Evolutionary conservation across 208 protist species (phyloP).

Genomic region (Leishmania martiniquensis): DNA sequence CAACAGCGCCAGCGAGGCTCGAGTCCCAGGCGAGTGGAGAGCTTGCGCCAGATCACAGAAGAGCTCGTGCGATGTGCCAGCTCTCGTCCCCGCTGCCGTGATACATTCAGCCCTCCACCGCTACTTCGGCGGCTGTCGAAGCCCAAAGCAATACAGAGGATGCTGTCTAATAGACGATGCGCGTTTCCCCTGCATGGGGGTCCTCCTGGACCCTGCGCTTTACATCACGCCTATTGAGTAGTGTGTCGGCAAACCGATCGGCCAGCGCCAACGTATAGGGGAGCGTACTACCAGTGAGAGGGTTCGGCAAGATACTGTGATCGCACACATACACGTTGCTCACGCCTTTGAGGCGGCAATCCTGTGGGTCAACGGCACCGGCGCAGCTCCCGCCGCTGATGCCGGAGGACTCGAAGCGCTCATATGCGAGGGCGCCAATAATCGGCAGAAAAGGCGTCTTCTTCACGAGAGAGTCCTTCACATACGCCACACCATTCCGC

Average conservation of each 20-base stretch:
- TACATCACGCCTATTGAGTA: conserved; percentile 55
- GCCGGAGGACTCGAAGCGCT: conserved; percentile 70
- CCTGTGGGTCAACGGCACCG: conserved; percentile 52
- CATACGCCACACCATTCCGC: conserved; percentile 50
- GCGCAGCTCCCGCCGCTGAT: conserved; percentile 66
- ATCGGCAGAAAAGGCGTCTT: conserved; percentile 47
- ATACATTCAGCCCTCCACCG: not conserved
- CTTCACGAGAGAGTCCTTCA: conserved; percentile 57
- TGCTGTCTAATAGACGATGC: conserved; percentile 67
- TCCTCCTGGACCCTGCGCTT: conserved; percentile 44
- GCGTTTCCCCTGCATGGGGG: conserved; percentile 26
- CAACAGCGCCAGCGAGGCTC: not conserved
- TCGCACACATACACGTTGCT: conserved; percentile 81
- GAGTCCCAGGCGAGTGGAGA: not conserved
- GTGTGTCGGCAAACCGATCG: conserved; percentile 62
- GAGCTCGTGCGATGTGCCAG: not conserved
- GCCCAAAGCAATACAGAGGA: not conserved
- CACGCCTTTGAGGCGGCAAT: conserved; percentile 56
- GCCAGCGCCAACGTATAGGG: conserved; percentile 75
- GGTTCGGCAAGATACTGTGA: conserved; percentile 61
- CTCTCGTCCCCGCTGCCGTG: not conserved
- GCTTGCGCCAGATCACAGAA: not conserved
- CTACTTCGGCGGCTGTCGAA: not conserved
- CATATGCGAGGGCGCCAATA: conserved; percentile 46
- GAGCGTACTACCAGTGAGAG: conserved; percentile 54